A percentile compares a stretch with the other conserved stretches of the same genome.
Evolutionary conservation across 305 asterid species (phyloP).

Genomic region (Fraxinus albicans): DNA sequence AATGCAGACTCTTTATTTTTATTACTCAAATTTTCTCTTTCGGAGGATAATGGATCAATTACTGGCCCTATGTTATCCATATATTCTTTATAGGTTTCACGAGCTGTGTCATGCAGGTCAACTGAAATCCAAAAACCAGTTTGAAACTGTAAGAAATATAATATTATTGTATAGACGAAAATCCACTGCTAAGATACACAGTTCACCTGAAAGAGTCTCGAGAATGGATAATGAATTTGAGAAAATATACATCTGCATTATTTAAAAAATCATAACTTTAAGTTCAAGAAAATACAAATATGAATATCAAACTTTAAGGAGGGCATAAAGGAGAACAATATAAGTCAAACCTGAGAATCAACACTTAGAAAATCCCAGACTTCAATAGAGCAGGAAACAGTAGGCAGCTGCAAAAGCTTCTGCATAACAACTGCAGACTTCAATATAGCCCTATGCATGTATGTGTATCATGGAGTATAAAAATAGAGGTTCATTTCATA

Average conservation of each 20-base stretch:
- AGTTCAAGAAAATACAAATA: conserved; percentile 20
- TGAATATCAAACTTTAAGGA: conserved; percentile 7
- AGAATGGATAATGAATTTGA: conserved; percentile 80
- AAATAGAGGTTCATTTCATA: conserved; percentile 9
- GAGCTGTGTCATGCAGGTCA: conserved; percentile 45
- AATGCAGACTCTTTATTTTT: conserved; percentile 47
- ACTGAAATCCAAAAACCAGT: conserved; percentile 43
- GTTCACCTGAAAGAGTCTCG: conserved; percentile 85
- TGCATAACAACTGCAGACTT: conserved; percentile 37
- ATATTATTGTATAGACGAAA: conserved; percentile 7
- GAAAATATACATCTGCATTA: conserved; percentile 82
- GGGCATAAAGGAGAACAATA: conserved; percentile 19
- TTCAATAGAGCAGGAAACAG: conserved; percentile 86
- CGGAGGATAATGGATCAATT: conserved; percentile 43
- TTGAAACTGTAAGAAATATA: conserved; percentile 23
- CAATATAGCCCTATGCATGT: conserved; percentile 7
- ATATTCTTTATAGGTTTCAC: conserved; percentile 45
- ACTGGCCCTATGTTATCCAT: conserved; percentile 33
- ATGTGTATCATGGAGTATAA: conserved; percentile 14
- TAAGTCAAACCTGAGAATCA: conserved; percentile 84
- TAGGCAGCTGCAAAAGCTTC: conserved; percentile 90
- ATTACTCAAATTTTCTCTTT: conserved; percentile 31
- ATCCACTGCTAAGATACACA: conserved; percentile 24
- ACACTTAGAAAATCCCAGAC: conserved; percentile 99
- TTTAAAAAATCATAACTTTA: conserved; percentile 18